Evolutionary conservation across 202 grass and related monocot species (phyloP).

Genomic region (Carex arenaria): DNA sequence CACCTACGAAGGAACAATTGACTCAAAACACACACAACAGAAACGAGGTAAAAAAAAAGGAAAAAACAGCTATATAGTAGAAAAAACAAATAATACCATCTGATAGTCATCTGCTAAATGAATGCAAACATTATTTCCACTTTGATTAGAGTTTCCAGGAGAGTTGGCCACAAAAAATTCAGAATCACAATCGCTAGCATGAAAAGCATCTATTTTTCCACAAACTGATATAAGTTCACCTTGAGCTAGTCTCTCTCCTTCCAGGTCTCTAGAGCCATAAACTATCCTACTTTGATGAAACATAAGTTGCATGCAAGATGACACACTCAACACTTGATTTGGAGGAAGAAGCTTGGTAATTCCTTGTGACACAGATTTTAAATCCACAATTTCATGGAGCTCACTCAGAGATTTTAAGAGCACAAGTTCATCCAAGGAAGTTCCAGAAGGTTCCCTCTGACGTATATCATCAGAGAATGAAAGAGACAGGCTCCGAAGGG

Average conservation of each 20-base stretch:
- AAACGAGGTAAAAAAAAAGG: background rate
- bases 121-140: slow-evolving; percentile 51
- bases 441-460: slow-evolving; percentile 22
- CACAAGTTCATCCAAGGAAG: slow-evolving; percentile 30
- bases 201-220: slow-evolving; percentile 69
- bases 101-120: slow-evolving; percentile 62
- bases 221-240: slow-evolving; percentile 66
- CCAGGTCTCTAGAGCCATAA: slow-evolving; percentile 35
- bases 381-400: slow-evolving; percentile 37
- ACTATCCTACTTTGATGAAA: slow-evolving; percentile 23
- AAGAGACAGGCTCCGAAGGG: slow-evolving; percentile 48
- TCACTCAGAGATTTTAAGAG: slow-evolving; percentile 40
- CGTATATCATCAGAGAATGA: slow-evolving; percentile 34
- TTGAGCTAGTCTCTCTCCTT: slow-evolving; percentile 30
- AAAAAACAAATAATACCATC: slow-evolving; percentile 50
- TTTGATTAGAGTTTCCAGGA: slow-evolving; percentile 19
- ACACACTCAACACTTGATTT: slow-evolving; percentile 57
- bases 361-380: slow-evolving; percentile 32
- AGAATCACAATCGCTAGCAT: slow-evolving; percentile 39
- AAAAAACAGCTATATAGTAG: slow-evolving; percentile 20
- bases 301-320: slow-evolving; percentile 64
- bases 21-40: slow-evolving; percentile 29
- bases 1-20: slow-evolving; percentile 40
- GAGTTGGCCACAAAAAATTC: background rate
- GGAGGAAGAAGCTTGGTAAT: slow-evolving; percentile 26